Evolutionary conservation across 805 yeast species (phyloP).

Genomic region (Wickerhamomyces strasburgensis): DNA sequence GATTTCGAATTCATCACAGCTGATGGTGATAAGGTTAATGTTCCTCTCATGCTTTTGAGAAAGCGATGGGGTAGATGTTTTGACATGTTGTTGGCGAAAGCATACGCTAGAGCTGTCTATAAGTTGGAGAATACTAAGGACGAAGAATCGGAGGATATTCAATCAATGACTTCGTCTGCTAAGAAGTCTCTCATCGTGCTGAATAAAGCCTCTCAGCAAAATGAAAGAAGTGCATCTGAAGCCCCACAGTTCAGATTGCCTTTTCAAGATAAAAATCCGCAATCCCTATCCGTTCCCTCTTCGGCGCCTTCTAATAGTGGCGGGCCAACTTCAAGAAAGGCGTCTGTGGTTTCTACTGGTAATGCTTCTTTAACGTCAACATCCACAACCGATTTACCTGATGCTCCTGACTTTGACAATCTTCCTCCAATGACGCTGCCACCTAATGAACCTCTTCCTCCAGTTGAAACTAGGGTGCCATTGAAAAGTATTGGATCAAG

Average conservation of each 20-base stretch:
- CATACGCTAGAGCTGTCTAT: conserved; percentile 52
- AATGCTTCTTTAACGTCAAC: conserved; percentile 25
- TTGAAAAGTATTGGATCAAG: conserved; percentile 13
- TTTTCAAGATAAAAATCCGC: conserved; percentile 45
- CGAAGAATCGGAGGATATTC: conserved; percentile 6
- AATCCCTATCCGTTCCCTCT: conserved; percentile 13
- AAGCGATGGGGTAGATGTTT: conserved; percentile 78
- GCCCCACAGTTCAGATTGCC: conserved; percentile 64
- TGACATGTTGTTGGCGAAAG: conserved; percentile 54
- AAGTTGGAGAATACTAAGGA: conserved; percentile 25
- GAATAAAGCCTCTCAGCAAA: conserved; percentile 12
- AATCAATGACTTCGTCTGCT: conserved; percentile 19
- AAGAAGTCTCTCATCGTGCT: conserved; percentile 25
- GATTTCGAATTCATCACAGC: conserved; percentile 68
- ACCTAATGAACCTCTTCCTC: conserved; percentile 49
- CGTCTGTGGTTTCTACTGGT: conserved; percentile 33
- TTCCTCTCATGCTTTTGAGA: conserved; percentile 54
- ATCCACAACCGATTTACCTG: conserved; percentile 22
- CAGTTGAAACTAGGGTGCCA: conserved; percentile 13
- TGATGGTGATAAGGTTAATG: conserved; percentile 66
- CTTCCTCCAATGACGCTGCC: conserved; percentile 54
- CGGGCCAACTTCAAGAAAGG: conserved; percentile 30
- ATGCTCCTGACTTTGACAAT: conserved; percentile 24
- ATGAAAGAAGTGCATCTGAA: conserved; percentile 21
- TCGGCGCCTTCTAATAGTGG: conserved; percentile 9